Evolutionary conservation across 2,329 filamentous ascomycete species (phyloP).

Genomic region (Monilinia laxa): DNA sequence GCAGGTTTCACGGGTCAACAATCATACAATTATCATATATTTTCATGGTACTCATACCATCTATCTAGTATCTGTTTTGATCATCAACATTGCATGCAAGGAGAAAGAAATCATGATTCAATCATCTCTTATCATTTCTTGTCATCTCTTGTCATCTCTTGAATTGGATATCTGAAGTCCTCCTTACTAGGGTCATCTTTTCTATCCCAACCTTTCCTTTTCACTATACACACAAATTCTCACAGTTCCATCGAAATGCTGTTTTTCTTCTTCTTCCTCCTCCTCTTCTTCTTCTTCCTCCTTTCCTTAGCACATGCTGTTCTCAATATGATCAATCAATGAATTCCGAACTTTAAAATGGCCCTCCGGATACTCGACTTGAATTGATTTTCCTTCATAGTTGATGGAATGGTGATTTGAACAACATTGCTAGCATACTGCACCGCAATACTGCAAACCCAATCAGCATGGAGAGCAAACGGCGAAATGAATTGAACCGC

Average conservation of each 20-base stretch:
- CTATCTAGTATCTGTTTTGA: not conserved
- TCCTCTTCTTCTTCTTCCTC: not conserved
- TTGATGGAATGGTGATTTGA: not conserved
- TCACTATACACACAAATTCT: not conserved
- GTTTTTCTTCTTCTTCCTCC: not conserved
- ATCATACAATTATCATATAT: not conserved
- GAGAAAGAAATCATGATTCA: too few relatives aligned
- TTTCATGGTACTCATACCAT: not conserved
- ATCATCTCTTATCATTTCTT: not conserved
- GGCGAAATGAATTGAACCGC: not conserved
- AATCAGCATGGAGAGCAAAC: not conserved
- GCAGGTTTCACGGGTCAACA: conserved; percentile 8
- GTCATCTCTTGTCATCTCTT: too few relatives aligned
- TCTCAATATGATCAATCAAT: too few relatives aligned
- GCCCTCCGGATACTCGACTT: not conserved
- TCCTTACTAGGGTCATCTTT: not conserved
- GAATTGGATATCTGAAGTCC: not conserved
- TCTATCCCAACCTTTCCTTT: not conserved
- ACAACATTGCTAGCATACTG: not conserved
- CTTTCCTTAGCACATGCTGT: not conserved
- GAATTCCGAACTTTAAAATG: too few relatives aligned
- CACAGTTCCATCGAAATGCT: not conserved
- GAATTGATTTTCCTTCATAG: not conserved
- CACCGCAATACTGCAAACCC: not conserved
- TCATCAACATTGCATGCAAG: not conserved